Evolutionary conservation across 208 protist genomes (phyloP).

Genomic region (Balamuthia mandrillaris): DNA sequence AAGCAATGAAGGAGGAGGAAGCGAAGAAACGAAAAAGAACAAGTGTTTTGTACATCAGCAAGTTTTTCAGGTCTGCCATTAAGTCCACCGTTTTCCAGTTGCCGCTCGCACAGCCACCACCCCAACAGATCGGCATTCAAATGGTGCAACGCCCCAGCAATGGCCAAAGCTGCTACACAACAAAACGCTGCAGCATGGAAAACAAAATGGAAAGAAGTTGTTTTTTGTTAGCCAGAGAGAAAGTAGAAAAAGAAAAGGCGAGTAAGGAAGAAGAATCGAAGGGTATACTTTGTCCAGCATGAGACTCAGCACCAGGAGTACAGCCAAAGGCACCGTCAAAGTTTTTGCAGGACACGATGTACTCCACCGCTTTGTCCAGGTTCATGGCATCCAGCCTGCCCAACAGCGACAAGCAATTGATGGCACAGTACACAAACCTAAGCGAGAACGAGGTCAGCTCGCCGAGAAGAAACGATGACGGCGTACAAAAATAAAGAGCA

Average conservation of each 20-base stretch:
- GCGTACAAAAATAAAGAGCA: too few species aligned
- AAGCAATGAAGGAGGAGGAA: too few species aligned
- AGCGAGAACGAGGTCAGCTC: too few species aligned
- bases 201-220: too few species aligned
- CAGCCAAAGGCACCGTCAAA: constrained; percentile 98
- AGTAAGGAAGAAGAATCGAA: too few species aligned
- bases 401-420: constrained; percentile 90
- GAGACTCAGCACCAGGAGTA: constrained; percentile 90
- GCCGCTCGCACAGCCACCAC: constrained; percentile 97
- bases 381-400: constrained; percentile 76
- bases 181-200: too few species aligned
- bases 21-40: too few species aligned
- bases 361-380: constrained; percentile 80
- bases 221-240: too few species aligned
- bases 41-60: too few species aligned
- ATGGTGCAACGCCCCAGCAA: constrained; percentile 72
- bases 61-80: constrained; percentile 99
- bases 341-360: constrained; percentile 91
- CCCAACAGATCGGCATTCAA: constrained; percentile 85
- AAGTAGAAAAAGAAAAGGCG: too few species aligned
- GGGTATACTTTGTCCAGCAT: constrained; percentile 96
- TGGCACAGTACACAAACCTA: constrained; percentile 96
- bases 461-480: too few species aligned
- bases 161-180: constrained; percentile 92
- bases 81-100: constrained; percentile 92